Evolutionary conservation across 2,329 filamentous ascomycete species (phyloP), one percentile per base, ranked within the genome.

Genomic region (Ophioceras dolichostomum): DNA sequence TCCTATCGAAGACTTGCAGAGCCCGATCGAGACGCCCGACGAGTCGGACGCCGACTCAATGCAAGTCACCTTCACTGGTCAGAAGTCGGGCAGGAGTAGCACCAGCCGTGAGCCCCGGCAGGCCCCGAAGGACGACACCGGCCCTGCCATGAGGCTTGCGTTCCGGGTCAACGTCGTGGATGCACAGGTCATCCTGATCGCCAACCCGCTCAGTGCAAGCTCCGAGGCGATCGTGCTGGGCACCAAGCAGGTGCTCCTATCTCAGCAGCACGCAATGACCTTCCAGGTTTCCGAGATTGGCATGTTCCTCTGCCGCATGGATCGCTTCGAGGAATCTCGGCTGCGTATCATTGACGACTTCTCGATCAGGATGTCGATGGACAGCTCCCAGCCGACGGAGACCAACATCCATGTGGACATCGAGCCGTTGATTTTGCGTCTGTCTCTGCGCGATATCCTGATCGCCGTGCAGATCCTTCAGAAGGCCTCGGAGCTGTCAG

Each of bases 261-360:
- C 89, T 2, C 83, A 94, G 49, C 93, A 98, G 56, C 86, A 96
- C 61, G 85, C 89, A 8, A 72, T 93, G 47, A 95, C 91, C 1
- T 72, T 99, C 52, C 89, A 98, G 53, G 77, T 98, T 3, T 88
- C 86, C 7, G 80, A 96, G 52, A 75, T 96, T 37, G 91, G 91
- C 48, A 98, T 99, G 91, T 99, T 95, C 56, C 60, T 98, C 22
- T 98, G 93, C 54, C 83, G 91, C 10, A 98, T 99, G 91, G 93
- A 99, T 57, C 84, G 79, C 44, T 96, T 96, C 48, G 89, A 98
- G 47, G 87, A 83, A 4, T 88, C 81, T 29, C 77, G 86, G 27
- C 69, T 98, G 33, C 79, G 91, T 14, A 94, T 99, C 43, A 74
- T 99, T 22, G 93, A 99, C 53, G 88, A 98, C 57, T 98, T 98